phyloP scores from a whole-genome alignment of 805 yeast species.

The Kregervanrija fluxuum region DNA sequence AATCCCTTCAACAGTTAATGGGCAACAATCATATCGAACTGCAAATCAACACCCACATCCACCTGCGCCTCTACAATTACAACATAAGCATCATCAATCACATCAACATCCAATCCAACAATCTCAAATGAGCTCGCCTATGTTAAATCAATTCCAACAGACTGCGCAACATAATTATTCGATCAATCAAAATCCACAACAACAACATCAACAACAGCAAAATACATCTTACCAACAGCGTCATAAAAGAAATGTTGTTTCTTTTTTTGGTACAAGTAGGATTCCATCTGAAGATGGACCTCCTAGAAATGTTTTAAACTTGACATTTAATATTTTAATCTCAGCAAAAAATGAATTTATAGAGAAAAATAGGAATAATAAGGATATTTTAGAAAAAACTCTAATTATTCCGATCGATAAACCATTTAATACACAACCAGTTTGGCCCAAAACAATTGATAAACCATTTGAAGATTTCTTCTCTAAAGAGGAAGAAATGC shows the following conservation, averaged over 20 bases:
- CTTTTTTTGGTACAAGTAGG: slow-evolving; percentile 32
- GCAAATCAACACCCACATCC: slow-evolving; percentile 1
- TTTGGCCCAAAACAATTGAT: slow-evolving; percentile 53
- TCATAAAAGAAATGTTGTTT: slow-evolving; percentile 7
- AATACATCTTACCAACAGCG: slow-evolving; percentile 1
- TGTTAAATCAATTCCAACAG: too few species aligned
- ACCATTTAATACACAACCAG: slow-evolving; percentile 69
- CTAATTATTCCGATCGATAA: slow-evolving; percentile 43
- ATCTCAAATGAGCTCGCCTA: background rate
- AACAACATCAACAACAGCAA: slow-evolving; percentile 1
- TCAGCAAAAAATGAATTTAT: slow-evolving; percentile 34
- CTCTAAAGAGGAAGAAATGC: slow-evolving; percentile 31
- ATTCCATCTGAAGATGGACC: slow-evolving; percentile 8
- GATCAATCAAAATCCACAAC: slow-evolving; percentile 5
- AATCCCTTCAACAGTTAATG: slow-evolving; percentile 9
- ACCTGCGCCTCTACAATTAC: slow-evolving; percentile 2
- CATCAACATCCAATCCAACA: background rate
- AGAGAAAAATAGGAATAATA: slow-evolving; percentile 14
- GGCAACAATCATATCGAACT: background rate
- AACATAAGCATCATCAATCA: slow-evolving; percentile 1
- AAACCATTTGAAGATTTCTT: slow-evolving; percentile 48
- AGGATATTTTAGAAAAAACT: slow-evolving; percentile 18
- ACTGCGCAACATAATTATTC: too few species aligned
- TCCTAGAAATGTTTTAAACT: slow-evolving; percentile 27
- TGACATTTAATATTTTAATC: slow-evolving; percentile 46